Percentiles rank a stretch among this genome's conserved stretches.
Conservation (phyloP, 805 yeast species). For the Ogataea polymorpha region DNA sequence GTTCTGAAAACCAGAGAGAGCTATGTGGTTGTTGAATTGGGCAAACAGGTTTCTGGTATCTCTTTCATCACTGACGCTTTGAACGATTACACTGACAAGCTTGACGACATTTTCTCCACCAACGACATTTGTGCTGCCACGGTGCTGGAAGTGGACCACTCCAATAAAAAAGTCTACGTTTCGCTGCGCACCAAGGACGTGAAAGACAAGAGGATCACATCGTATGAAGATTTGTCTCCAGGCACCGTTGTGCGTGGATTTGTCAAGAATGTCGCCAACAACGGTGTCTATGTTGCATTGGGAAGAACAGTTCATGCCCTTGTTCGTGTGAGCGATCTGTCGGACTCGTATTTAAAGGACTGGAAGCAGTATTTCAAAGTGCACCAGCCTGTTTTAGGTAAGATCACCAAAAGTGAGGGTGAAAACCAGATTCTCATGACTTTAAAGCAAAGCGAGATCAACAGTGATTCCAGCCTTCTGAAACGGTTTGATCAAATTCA, state of each 20-base stretch:
- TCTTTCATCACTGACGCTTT: slow-evolving; percentile 76
- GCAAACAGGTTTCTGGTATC: slow-evolving; percentile 58
- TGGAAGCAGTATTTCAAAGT: slow-evolving; percentile 78
- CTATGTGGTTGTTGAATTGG: slow-evolving; percentile 65
- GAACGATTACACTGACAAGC: slow-evolving; percentile 56
- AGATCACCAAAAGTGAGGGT: slow-evolving; percentile 58
- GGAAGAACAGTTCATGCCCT: slow-evolving; percentile 73
- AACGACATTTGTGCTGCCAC: slow-evolving; percentile 59
- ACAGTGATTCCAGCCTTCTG: slow-evolving; percentile 58
- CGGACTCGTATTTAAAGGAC: slow-evolving; percentile 77
- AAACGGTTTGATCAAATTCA: slow-evolving; percentile 66
- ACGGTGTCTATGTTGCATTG: slow-evolving; percentile 74
- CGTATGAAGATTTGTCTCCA: slow-evolving; percentile 51
- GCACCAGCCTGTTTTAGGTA: slow-evolving; percentile 73
- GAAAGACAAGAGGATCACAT: slow-evolving; percentile 46
- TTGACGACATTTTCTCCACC: slow-evolving; percentile 46
- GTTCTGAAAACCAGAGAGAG: slow-evolving; percentile 56
- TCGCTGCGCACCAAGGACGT: slow-evolving; percentile 57
- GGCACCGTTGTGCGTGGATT: slow-evolving; percentile 83
- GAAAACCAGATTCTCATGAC: slow-evolving; percentile 72
- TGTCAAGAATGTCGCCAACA: slow-evolving; percentile 67
- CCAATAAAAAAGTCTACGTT: slow-evolving; percentile 54
- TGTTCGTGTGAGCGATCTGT: slow-evolving; percentile 75
- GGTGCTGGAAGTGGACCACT: slow-evolving; percentile 44
- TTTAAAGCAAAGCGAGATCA: slow-evolving; percentile 74